Evolutionary conservation across 176 grass and related monocot genomes (phyloP).

Genomic region (Aegilops longissima): DNA sequence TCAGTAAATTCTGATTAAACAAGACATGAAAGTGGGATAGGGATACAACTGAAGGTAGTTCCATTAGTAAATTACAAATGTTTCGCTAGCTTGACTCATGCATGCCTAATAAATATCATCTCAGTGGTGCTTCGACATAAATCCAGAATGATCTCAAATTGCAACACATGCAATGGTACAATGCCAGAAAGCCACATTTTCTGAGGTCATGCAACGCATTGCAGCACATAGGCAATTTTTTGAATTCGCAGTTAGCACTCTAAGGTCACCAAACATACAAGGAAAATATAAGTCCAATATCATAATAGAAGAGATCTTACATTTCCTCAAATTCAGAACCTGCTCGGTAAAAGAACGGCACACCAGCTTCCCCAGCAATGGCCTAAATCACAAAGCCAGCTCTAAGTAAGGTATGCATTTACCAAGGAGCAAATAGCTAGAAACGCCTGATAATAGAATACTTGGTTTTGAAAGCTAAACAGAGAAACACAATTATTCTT

Average conservation of each 20-base stretch:
- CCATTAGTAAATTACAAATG: slow-evolving; percentile 14
- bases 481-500: slow-evolving; percentile 9
- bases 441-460: neutral
- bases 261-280: slow-evolving; percentile 17
- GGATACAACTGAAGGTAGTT: neutral
- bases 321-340: slow-evolving; percentile 99
- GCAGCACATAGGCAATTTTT: neutral
- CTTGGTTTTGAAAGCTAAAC: neutral
- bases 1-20: slow-evolving; percentile 27
- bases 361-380: slow-evolving; percentile 98
- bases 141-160: neutral
- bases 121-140: slow-evolving; percentile 3
- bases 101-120: slow-evolving; percentile 10
- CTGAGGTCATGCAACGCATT: neutral
- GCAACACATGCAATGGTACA: neutral
- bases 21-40: slow-evolving; percentile 8
- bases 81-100: slow-evolving; percentile 6
- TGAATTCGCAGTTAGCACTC: neutral
- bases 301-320: slow-evolving; percentile 56
- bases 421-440: slow-evolving; percentile 22
- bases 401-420: slow-evolving; percentile 22
- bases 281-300: slow-evolving; percentile 13
- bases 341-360: slow-evolving; percentile 98
- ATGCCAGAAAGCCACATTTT: neutral
- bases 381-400: slow-evolving; percentile 55